phyloP scores from a whole-genome alignment of 176 grass and related monocot genomes.

The Phoenix dactylifera region DNA sequence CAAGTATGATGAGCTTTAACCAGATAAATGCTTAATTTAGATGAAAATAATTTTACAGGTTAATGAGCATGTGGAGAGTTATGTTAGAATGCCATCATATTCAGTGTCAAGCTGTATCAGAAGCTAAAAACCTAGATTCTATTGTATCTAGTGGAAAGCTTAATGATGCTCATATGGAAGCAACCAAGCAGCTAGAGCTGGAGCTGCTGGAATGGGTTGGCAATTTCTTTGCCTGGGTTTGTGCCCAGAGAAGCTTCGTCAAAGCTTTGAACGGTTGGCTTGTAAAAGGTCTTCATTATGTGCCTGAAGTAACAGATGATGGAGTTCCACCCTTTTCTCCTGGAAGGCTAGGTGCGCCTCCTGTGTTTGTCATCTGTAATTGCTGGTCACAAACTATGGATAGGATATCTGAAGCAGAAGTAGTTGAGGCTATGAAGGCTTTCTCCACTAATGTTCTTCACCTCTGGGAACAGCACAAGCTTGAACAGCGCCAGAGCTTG shows the following conservation, averaged over 20 bases:
- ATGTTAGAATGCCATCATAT: slow-evolving; percentile 67
- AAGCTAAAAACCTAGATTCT: slow-evolving; percentile 38
- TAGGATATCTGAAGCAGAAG: slow-evolving; percentile 33
- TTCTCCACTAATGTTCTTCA: slow-evolving; percentile 34
- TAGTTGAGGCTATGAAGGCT: slow-evolving; percentile 25
- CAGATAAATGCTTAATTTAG: background rate
- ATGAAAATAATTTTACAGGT: slow-evolving; percentile 32
- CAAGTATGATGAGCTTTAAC: too few relatives aligned
- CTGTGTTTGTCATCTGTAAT: slow-evolving; percentile 52
- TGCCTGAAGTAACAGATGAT: slow-evolving; percentile 59
- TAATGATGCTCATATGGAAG: slow-evolving; percentile 39
- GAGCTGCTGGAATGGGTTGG: slow-evolving; percentile 33
- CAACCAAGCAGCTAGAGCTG: slow-evolving; percentile 36
- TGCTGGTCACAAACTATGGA: slow-evolving; percentile 39
- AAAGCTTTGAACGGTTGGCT: slow-evolving; percentile 66
- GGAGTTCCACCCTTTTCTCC: slow-evolving; percentile 57
- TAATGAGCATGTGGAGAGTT: slow-evolving; percentile 61
- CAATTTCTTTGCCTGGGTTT: slow-evolving; percentile 49
- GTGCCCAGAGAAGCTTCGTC: slow-evolving; percentile 41
- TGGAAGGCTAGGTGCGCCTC: slow-evolving; percentile 53
- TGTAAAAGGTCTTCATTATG: slow-evolving; percentile 45
- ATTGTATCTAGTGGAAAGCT: slow-evolving; percentile 23
- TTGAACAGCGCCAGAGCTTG: slow-evolving; percentile 33
- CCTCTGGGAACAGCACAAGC: slow-evolving; percentile 41
- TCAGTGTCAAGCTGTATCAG: slow-evolving; percentile 41